A percentile compares a stretch with the other conserved stretches of the same genome.
Conservation (phyloP, 768 basidiomycete genomes). For the Pulveroboletus ravenelii region DNA sequence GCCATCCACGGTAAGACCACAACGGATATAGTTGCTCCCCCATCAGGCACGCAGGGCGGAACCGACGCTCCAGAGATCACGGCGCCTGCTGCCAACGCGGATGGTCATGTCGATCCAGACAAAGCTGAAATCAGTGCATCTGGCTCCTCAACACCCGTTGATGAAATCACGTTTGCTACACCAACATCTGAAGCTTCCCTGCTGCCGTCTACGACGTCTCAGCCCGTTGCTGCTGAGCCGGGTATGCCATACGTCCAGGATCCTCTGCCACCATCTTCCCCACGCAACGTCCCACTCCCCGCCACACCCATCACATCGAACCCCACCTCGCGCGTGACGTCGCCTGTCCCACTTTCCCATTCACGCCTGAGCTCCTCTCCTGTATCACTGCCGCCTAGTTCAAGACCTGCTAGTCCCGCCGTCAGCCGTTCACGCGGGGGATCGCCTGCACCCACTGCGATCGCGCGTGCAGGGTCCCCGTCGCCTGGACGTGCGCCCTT, state of each 20-base stretch:
- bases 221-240: slow-evolving; percentile 9
- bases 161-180: slow-evolving; percentile 19
- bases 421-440: slow-evolving; percentile 22
- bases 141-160: slow-evolving; percentile 16
- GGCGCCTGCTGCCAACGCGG: slow-evolving; percentile 2
- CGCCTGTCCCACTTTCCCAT: slow-evolving; percentile 32
- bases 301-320: slow-evolving; percentile 18
- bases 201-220: not conserved
- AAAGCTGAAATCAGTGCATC: slow-evolving; percentile 7
- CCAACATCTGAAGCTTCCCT: slow-evolving; percentile 8
- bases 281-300: slow-evolving; percentile 21
- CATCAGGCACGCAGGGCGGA: not conserved
- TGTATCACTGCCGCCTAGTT: slow-evolving; percentile 26
- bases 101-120: slow-evolving; percentile 6
- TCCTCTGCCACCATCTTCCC: slow-evolving; percentile 15
- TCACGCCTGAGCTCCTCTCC: slow-evolving; percentile 23
- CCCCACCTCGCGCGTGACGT: slow-evolving; percentile 24
- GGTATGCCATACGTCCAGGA: not conserved
- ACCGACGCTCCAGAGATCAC: not conserved
- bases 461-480: slow-evolving; percentile 9
- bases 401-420: slow-evolving; percentile 29
- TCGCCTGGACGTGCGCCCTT: slow-evolving; percentile 6
- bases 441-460: slow-evolving; percentile 17
- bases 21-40: slow-evolving; percentile 3
- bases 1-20: slow-evolving; percentile 31